These are phyloP conservation scores for Tulasnella calospora DNA, from an alignment of 768 basidiomycete species.

Conservation along the genomic window DNA sequence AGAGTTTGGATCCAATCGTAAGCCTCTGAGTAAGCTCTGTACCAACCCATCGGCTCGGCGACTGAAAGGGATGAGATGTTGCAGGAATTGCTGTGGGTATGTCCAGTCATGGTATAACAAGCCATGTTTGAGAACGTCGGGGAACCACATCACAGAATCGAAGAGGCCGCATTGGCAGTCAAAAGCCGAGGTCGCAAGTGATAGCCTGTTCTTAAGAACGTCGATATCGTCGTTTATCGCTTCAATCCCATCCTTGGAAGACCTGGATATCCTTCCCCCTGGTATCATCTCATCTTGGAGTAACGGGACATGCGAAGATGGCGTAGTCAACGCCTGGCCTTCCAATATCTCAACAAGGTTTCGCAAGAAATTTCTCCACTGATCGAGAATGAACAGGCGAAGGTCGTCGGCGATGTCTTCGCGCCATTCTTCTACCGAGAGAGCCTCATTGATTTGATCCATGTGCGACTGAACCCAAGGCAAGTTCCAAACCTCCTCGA, in stretches of 20 bases:
- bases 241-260: background rate
- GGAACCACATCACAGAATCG: background rate
- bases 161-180: background rate
- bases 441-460: background rate
- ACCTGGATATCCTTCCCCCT: background rate
- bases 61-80: background rate
- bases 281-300: background rate
- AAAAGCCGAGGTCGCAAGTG: background rate
- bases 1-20: background rate
- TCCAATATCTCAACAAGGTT: background rate
- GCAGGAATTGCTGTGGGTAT: background rate
- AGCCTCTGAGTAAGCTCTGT: background rate
- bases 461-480: background rate
- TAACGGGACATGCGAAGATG: background rate
- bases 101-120: background rate
- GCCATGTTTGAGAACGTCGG: background rate
- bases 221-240: background rate
- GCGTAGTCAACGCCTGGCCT: background rate
- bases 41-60: background rate
- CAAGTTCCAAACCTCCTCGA: background rate
- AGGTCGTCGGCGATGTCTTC: background rate
- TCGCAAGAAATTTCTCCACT: background rate
- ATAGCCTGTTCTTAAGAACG: background rate
- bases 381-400: background rate
- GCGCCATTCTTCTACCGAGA: background rate